Conservation (phyloP, 306 rosid species). For the Gynostemma pentaphyllum region DNA sequence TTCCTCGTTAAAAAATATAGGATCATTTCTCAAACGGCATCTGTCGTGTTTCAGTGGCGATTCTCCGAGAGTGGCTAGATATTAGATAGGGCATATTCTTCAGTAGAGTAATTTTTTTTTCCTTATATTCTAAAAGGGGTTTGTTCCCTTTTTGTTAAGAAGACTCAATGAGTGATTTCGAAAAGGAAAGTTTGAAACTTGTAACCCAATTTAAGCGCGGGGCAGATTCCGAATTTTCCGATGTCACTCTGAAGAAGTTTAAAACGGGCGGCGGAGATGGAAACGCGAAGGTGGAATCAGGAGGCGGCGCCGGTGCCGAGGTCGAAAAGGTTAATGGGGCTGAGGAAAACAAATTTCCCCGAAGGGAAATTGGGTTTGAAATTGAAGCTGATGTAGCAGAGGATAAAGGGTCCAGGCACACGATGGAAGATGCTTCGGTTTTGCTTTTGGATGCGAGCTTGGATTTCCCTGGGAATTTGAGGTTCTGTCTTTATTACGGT, state of each 20-base stretch:
- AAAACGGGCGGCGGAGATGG: constrained; percentile 20
- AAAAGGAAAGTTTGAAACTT: constrained; percentile 5
- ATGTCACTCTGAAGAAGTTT: constrained; percentile 21
- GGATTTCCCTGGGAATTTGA: constrained; percentile 50
- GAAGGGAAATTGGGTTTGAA: constrained; percentile 25
- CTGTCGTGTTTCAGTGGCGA: neutral
- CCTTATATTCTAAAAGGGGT: too few species aligned
- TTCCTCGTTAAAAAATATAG: too few species aligned
- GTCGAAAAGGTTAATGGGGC: neutral
- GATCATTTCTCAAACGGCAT: too few species aligned
- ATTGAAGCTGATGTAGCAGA: constrained; percentile 78
- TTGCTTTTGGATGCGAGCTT: constrained; percentile 47
- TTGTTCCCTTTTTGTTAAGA: too few species aligned
- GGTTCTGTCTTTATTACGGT: constrained; percentile 23
- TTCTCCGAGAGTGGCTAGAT: neutral
- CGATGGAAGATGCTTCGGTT: constrained; percentile 81
- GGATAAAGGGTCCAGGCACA: constrained; percentile 72
- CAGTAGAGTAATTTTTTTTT: neutral
- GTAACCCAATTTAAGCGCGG: constrained; percentile 26
- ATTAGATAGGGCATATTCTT: neutral
- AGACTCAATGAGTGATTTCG: too few species aligned
- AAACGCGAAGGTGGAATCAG: constrained; percentile 6
- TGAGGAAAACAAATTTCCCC: neutral
- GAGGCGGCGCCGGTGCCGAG: neutral
- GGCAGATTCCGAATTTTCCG: constrained; percentile 11